These are phyloP conservation scores for Wickerhamiella musiphila DNA, from an alignment of 805 yeast species.

Conservation along the genomic window DNA sequence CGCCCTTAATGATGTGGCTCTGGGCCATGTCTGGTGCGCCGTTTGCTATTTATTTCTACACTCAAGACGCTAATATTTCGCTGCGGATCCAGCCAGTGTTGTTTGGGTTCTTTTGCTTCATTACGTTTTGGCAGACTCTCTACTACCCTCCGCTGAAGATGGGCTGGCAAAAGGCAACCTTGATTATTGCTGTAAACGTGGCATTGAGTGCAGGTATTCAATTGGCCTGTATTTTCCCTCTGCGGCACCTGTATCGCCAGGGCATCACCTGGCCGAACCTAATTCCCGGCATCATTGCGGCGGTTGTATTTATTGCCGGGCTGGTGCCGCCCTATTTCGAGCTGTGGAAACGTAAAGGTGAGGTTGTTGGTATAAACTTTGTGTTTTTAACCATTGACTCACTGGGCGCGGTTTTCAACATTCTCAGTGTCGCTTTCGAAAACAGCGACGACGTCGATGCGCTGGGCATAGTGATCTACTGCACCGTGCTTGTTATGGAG, in stretches of 20 bases:
- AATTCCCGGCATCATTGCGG: conserved; percentile 65
- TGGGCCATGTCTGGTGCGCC: conserved; percentile 77
- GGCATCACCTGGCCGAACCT: conserved; percentile 59
- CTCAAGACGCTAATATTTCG: conserved; percentile 54
- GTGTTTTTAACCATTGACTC: conserved; percentile 60
- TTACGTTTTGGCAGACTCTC: conserved; percentile 53
- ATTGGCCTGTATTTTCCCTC: conserved; percentile 52
- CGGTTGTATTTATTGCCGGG: conserved; percentile 58
- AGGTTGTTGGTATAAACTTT: conserved; percentile 81
- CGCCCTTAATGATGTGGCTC: conserved; percentile 70
- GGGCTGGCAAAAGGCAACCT: conserved; percentile 19
- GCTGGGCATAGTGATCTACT: conserved; percentile 65
- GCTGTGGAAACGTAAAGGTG: conserved; percentile 57
- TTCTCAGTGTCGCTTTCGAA: conserved; percentile 38
- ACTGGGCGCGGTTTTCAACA: conserved; percentile 65
- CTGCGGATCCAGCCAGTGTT: conserved; percentile 76
- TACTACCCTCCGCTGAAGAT: conserved; percentile 53
- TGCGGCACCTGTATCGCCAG: conserved; percentile 35
- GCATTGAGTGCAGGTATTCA: conserved; percentile 40
- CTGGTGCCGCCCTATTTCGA: conserved; percentile 82
- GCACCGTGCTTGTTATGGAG: conserved; percentile 57
- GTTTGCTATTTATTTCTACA: conserved; percentile 67
- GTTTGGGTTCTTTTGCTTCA: conserved; percentile 49
- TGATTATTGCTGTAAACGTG: conserved; percentile 25
- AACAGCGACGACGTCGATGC: conserved; percentile 41